Evolutionary conservation across 805 yeast species (phyloP).

Genomic region (Candida xiaguanensis): DNA sequence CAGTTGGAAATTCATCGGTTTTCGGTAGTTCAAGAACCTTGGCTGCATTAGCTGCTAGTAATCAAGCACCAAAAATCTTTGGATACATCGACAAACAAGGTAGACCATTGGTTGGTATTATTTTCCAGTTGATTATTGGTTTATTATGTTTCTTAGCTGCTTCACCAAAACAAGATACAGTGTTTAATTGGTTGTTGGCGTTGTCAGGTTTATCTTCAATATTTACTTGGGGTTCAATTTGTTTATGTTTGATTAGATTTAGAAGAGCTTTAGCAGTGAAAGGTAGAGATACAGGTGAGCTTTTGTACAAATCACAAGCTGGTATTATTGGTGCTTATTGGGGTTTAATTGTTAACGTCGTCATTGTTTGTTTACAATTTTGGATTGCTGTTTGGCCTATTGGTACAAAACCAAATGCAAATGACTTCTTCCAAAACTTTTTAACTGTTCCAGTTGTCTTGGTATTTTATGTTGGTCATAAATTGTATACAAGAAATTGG

Average conservation of each 20-base stretch:
- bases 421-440: constrained; percentile 27
- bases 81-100: constrained; percentile 65
- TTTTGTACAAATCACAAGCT: constrained; percentile 49
- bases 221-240: constrained; percentile 62
- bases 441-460: constrained; percentile 33
- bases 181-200: constrained; percentile 63
- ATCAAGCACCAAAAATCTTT: constrained; percentile 55
- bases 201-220: constrained; percentile 59
- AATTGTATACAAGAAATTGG: constrained; percentile 26
- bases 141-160: constrained; percentile 63
- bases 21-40: constrained; percentile 67
- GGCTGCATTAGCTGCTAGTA: constrained; percentile 59
- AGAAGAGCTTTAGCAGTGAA: constrained; percentile 55
- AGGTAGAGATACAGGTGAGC: constrained; percentile 47
- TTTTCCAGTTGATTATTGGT: constrained; percentile 51
- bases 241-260: constrained; percentile 57
- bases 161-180: constrained; percentile 47
- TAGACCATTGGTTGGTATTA: constrained; percentile 60
- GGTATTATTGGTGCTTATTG: constrained; percentile 53
- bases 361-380: constrained; percentile 57
- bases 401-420: constrained; percentile 34
- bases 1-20: constrained; percentile 73
- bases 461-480: constrained; percentile 27
- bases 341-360: constrained; percentile 45
- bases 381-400: constrained; percentile 67